Percentiles rank a stretch among this genome's conserved stretches.
phyloP scores from a whole-genome alignment of 176 grass and related monocot species.

The Olyra latifolia region DNA sequence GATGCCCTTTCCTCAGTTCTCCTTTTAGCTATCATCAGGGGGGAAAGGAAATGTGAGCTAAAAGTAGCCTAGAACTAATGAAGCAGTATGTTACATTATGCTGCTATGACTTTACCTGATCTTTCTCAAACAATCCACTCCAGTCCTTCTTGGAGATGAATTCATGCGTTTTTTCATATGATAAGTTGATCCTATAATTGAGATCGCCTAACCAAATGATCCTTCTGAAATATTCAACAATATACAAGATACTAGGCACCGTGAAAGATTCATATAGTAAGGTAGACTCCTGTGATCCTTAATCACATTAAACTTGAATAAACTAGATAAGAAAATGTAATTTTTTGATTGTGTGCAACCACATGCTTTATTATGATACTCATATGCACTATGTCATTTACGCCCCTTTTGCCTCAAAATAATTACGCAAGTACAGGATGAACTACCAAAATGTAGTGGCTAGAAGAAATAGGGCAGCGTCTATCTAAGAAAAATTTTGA shows the following conservation, averaged over 20 bases:
- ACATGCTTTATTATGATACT: neutral
- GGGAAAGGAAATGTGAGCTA: constrained; percentile 1
- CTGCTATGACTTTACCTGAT: constrained; percentile 64
- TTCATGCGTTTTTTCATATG: constrained; percentile 77
- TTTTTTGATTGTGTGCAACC: neutral
- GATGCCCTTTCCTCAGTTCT: constrained; percentile 61
- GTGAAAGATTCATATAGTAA: neutral
- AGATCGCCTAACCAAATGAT: constrained; percentile 98
- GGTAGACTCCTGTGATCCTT: neutral
- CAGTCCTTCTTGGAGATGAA: constrained; percentile 63
- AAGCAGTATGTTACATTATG: neutral
- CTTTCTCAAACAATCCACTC: constrained; percentile 72
- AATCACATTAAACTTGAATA: neutral
- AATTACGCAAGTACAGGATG: neutral
- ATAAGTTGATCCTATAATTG: constrained; percentile 90
- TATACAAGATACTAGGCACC: constrained; percentile 22
- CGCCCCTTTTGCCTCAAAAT: neutral
- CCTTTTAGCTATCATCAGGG: constrained; percentile 54
- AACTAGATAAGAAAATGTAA: constrained; percentile 7
- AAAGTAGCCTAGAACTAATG: neutral
- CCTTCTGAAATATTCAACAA: constrained; percentile 61
- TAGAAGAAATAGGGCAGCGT: neutral
- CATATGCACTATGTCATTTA: neutral
- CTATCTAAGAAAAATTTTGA: neutral
- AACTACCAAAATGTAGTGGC: neutral